Base-by-base conservation (phyloP, 768 basidiomycete species). In the Russula abietina region DNA sequence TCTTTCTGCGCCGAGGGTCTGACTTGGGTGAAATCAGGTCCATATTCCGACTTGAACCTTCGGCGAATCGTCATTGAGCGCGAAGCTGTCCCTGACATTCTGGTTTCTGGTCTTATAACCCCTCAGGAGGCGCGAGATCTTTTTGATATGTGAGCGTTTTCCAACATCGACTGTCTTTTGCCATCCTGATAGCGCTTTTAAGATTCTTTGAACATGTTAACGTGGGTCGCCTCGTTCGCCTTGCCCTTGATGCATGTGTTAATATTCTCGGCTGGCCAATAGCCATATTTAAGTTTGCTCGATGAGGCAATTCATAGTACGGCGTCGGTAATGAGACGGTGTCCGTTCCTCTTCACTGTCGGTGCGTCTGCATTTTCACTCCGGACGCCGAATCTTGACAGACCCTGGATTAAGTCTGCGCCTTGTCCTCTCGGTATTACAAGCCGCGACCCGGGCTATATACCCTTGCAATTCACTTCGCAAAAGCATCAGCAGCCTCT, bases 341-440 rank as follows among this genome's bases (percentile, higher is more conserved):
- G 78, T 61, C 84, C 84, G 10, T 84, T 84, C 69, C 74, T 84
- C 16, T 84, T 85, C 72, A 84, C 83, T 51, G 81, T 84, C 65
- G 75, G 84, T 84, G 64, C 76, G 80, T 80, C 28, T 16, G 0
- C 12, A 41, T 28, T 19, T 22, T 46, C n/a, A 8, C n/a, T 24
- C 3, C 17, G 16, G n/a, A 11, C 12, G 33, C n/a, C 10, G 12
- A 16, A 38, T 24, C 26, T 16, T 63, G 17, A 48, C 30, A 9
- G 11, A 59, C 38, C 12, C 17, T 33, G 45, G 7, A 3, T 14
- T 48, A 85, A 85, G 85, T 91, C 43, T 89, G 87, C 70, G 84
- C 87, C 4, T 80, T 87, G 19, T 81, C 89, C 0, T 83, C 88
- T 46, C 78, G 87, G 39, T 87, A 84, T 72, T 85, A 88, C 69